Percentiles rank a stretch among this genome's conserved stretches.
phyloP scores from a whole-genome alignment of 805 yeast species.

The Yamadazyma sp. region DNA sequence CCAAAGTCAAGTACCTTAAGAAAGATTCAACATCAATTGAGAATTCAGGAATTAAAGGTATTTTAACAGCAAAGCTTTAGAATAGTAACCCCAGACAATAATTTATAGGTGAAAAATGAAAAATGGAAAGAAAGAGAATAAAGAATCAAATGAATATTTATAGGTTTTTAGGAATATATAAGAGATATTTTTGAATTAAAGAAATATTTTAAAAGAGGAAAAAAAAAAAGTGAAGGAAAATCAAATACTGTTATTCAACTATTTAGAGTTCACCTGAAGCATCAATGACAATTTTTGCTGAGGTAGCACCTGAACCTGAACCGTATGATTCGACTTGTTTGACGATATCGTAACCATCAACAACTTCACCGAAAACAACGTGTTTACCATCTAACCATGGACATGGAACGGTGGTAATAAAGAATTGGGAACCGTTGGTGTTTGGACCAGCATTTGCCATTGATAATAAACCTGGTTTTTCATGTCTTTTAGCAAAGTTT shows the following conservation, averaged over 20 bases:
- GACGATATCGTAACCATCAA: slow-evolving; percentile 59
- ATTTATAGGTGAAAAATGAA: too few relatives aligned
- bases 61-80: slow-evolving; percentile 33
- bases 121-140: too few relatives aligned
- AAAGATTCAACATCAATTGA: slow-evolving; percentile 26
- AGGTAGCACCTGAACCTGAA: slow-evolving; percentile 63
- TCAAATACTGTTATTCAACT: background rate
- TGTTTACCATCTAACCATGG: slow-evolving; percentile 80
- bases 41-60: slow-evolving; percentile 36
- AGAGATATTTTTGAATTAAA: too few relatives aligned
- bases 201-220: too few relatives aligned
- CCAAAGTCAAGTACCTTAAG: slow-evolving; percentile 27
- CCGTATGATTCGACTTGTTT: slow-evolving; percentile 64
- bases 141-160: too few relatives aligned
- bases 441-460: slow-evolving; percentile 95
- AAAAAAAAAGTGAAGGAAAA: background rate
- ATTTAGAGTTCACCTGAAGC: slow-evolving; percentile 52
- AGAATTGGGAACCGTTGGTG: slow-evolving; percentile 90
- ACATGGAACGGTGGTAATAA: slow-evolving; percentile 75
- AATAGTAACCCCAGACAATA: background rate
- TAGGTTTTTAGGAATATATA: too few relatives aligned
- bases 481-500: slow-evolving; percentile 72
- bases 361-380: slow-evolving; percentile 76
- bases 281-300: slow-evolving; percentile 60
- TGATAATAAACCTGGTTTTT: slow-evolving; percentile 76